Base-by-base conservation (phyloP, 1,139 yeast species). In the Scheffersomyces stambukii region DNA sequence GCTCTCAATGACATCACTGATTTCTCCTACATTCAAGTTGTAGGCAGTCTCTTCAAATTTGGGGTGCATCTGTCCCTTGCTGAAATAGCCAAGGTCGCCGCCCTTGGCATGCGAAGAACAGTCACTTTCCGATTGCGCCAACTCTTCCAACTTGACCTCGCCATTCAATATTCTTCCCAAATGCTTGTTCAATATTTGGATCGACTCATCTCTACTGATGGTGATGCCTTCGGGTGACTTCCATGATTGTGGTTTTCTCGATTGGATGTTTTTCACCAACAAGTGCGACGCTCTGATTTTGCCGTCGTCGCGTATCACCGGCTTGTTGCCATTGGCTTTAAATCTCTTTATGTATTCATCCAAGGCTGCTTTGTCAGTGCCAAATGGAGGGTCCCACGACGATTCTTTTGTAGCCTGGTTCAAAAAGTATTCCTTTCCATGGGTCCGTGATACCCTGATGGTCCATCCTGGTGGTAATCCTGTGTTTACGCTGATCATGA, bases 1-100 rank as follows among this genome's bases (percentile, higher is more conserved):
- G 9, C 91, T 77, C 57, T 88, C 96, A 9, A 91, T 81, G 13
- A 88, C 75, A 30, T 77, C 83, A 48, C 95, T 81, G 30, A 84
- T 57, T 51, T 88, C 94, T 11, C 95, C 96, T 8, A 88, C 79
- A 43, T 84, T 76, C 43, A 91, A 64, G 6, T 61, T 78, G 52
- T 82, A 89, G 1, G 96, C 81, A 3, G 94, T 95, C 37, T 79
- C 79, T 53, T 91, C 98, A 50, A 91, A 91, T 35, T 81, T 64
- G 25, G 95, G 95, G 54, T 91, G 97, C 98, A 91, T 91, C 48
- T 81, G 89, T 21, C 96, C 96, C 36, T 71, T 76, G 14, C 84
- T 86, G 51, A 91, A 91, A 51, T 63, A 77, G 0, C 98, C 98
- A 46, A 91, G 67, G 53, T 91, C 98, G 24, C 98, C 98, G 16